These are phyloP conservation scores for Wickerhamomyces sp. DNA, from an alignment of 1,139 yeast genomes.

Conservation along the genomic window DNA sequence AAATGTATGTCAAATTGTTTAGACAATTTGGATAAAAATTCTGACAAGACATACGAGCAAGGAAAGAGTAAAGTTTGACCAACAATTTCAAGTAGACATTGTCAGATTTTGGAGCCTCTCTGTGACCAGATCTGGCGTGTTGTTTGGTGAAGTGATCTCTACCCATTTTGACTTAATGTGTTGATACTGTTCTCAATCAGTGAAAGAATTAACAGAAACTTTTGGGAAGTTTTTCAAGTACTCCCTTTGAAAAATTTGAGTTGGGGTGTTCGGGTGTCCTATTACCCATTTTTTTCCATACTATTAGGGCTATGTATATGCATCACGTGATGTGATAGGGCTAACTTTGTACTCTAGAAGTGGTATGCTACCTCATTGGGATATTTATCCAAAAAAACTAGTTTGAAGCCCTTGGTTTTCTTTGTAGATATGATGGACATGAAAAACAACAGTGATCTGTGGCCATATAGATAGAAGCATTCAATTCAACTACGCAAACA, in stretches of 20 bases:
- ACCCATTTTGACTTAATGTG: slow-evolving; percentile 60
- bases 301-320: too few species aligned
- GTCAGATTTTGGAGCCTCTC: slow-evolving; percentile 99
- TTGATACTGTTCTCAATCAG: slow-evolving; percentile 1
- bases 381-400: too few species aligned
- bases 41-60: slow-evolving; percentile 80
- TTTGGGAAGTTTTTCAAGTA: slow-evolving; percentile 5
- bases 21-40: slow-evolving; percentile 2
- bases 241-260: too few species aligned
- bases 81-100: slow-evolving; percentile 97
- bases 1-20: slow-evolving; percentile 2
- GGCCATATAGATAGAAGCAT: too few species aligned
- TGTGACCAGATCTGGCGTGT: slow-evolving; percentile 94
- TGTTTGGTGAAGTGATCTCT: slow-evolving; percentile 96
- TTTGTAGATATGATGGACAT: too few species aligned
- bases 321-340: too few species aligned
- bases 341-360: too few species aligned
- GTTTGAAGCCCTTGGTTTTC: too few species aligned
- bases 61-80: slow-evolving; percentile 97
- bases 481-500: too few species aligned
- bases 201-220: neutral
- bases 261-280: slow-evolving; percentile 2
- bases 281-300: too few species aligned
- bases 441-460: too few species aligned
- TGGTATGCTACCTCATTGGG: too few species aligned